Evolutionary conservation across 2,329 filamentous ascomycete species (phyloP), one percentile per base, ranked within the genome.

Genomic region (Neofusicoccum umdonicola): DNA sequence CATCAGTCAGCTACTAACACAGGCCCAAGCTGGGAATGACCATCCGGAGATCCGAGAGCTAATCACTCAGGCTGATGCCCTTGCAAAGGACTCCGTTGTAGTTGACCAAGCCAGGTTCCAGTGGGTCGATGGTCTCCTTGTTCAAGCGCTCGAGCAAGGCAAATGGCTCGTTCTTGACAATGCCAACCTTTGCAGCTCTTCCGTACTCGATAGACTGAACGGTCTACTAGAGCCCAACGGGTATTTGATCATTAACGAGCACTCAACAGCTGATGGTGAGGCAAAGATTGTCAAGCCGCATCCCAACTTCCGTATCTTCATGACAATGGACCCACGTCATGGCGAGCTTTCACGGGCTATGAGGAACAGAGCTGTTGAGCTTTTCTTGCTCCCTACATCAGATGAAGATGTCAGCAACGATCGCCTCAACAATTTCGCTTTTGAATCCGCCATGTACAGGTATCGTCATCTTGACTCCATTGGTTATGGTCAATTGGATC

Each of bases 131-230:
- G 95, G 96, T 65, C 87, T 96, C 54, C 88, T 99, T 48, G 90
- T 98, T 54, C 90, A 93, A 70, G 94, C 95, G 47, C 82, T 98
- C 11, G 85, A 96, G 72, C 83, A 89, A 69, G 95, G 95, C 13
- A 86, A 93, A 66, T 99, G 95, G 95, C 83, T 99, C 17, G 89
- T 99, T 11, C 87, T 99, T 22, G 95, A 99, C 77, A 97, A 99
- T 77, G 95, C 96, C 66, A 99, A 99, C 72, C 85, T 99, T 65
- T 99, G 96, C 80, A 97, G 90, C 72, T 90, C 94, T 27, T 97
- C 94, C 6, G 95, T 99, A 1, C 84, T 99, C 9, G 95, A 99
- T 77, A 87, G 96, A 67, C 81, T 99, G 60, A 99, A 99, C 76
- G 98, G 95, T 0, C 81, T 99, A 8, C 88, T 98, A 7, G 95